phyloP scores from a whole-genome alignment of 371 early-diverging fungal genomes.

The Ordospora colligata region DNA sequence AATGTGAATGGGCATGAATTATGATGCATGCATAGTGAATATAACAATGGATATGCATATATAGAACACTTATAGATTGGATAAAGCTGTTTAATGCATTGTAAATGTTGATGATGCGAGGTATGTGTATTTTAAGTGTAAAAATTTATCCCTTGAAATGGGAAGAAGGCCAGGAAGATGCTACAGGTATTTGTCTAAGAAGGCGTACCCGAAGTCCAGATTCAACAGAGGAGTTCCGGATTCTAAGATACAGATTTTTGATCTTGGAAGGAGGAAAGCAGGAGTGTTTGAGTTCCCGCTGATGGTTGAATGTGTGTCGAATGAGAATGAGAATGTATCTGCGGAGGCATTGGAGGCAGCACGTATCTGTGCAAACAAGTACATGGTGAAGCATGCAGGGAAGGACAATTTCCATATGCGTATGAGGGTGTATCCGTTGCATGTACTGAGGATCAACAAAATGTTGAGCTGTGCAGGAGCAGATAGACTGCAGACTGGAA shows the following conservation, averaged over 20 bases:
- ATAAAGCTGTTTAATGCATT: too few species aligned
- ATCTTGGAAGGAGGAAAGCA: slow-evolving; percentile 97
- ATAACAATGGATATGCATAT: too few species aligned
- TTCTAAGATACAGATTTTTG: slow-evolving; percentile 95
- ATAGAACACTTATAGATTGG: too few species aligned
- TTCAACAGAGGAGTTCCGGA: slow-evolving; percentile 99
- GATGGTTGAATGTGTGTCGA: slow-evolving; percentile 87
- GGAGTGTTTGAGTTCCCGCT: slow-evolving; percentile 90
- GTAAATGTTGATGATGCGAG: neutral
- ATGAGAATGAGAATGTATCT: slow-evolving; percentile 94
- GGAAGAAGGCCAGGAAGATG: slow-evolving; percentile 62
- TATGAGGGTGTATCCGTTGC: slow-evolving; percentile 95
- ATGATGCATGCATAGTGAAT: too few species aligned
- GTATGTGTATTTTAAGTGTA: neutral
- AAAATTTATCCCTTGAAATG: slow-evolving; percentile 46
- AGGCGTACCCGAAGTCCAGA: slow-evolving; percentile 98
- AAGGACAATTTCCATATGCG: slow-evolving; percentile 99
- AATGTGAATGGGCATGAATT: too few species aligned
- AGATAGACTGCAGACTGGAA: slow-evolving; percentile 99
- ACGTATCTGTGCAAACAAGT: slow-evolving; percentile 98
- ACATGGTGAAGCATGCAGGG: slow-evolving; percentile 90
- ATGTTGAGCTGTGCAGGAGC: slow-evolving; percentile 99
- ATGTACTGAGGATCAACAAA: slow-evolving; percentile 99
- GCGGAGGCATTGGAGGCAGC: slow-evolving; percentile 98
- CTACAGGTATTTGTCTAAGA: slow-evolving; percentile 90